These are phyloP conservation scores for Bruguiera gymnorhiza DNA, from an alignment of 345 rosid species.

Conservation along the genomic window DNA sequence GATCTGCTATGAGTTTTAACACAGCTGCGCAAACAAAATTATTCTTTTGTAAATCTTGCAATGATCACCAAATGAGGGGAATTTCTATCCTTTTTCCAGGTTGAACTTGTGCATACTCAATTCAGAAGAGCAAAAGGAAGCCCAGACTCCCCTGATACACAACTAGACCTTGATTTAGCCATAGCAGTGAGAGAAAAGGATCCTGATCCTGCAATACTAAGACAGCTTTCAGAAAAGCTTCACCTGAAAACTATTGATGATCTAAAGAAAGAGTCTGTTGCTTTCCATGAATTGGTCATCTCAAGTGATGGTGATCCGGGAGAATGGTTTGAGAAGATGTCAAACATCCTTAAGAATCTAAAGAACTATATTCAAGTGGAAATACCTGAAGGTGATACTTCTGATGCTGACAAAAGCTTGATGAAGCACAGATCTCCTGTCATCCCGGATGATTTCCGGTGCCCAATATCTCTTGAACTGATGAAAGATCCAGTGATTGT, in stretches of 20 bases:
- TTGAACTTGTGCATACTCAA: constrained; percentile 83
- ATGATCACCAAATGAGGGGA: constrained; percentile 1
- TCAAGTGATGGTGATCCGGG: constrained; percentile 59
- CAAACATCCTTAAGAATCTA: constrained; percentile 66
- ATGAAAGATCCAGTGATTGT: constrained; percentile 99
- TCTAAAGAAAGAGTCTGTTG: constrained; percentile 71
- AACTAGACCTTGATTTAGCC: constrained; percentile 67
- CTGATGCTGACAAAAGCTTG: constrained; percentile 40
- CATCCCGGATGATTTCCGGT: constrained; percentile 93
- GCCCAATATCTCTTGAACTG: constrained; percentile 95
- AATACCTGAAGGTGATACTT: constrained; percentile 49
- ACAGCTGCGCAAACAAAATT: not conserved
- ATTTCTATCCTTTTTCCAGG: constrained; percentile 33
- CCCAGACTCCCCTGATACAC: constrained; percentile 54
- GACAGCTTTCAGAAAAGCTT: constrained; percentile 72
- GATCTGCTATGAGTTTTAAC: not conserved
- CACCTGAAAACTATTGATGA: constrained; percentile 76
- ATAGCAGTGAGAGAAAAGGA: constrained; percentile 51
- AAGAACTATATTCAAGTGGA: constrained; percentile 52
- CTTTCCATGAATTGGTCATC: constrained; percentile 71
- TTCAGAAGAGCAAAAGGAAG: constrained; percentile 76
- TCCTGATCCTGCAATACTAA: constrained; percentile 53
- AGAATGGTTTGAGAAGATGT: constrained; percentile 57
- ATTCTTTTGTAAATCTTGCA: not conserved
- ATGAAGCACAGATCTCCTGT: constrained; percentile 85